Evolutionary conservation across 176 grass and related monocot genomes (phyloP), one percentile per base, ranked within the genome.

Genomic region (Hyparrhenia diplandra): DNA sequence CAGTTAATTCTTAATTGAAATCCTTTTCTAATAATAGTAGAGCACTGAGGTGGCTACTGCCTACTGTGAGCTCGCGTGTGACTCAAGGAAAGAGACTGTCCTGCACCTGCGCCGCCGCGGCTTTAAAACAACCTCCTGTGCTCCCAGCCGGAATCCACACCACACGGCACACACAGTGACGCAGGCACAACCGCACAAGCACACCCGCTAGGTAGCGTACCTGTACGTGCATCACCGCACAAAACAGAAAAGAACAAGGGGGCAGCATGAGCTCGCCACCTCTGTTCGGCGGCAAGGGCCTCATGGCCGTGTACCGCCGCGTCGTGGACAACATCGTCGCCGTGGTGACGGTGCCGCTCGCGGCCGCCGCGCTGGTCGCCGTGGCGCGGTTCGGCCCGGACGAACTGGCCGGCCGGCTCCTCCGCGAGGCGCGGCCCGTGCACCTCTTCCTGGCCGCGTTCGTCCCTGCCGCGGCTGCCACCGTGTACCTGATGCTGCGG

Each of bases 381-480:
- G 28, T 8, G 13, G 47, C 77, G 10, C 42, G 59, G 18, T 4
- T 14, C 32, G 45, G 77, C 20, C 40, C 54, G 4, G 76, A 65
- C 5, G 36, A 58, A 1, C 42, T 74, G 5, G 27, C 18, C 39
- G 29, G 5, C 21, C 28, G 39, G 52, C 0, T 85, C 17, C n/a
- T n/a, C n/a, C n/a, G n/a, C n/a, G n/a, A n/a, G n/a, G 58, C 49
- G 20, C 61, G 60, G 3, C 77, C 84, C 2, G 69, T 27, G 59
- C 61, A 86, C 77, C 27, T 80, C 9, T 80, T 86, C 61, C 3
- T 86, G 6, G 69, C 69, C 35, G 35, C 13, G 46, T 86, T 86
- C 69, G 46, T 86, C 35, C 77, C 77, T 13, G 46, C 21, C 3
- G 84, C 84, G 6, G 77, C 84, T 9, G 69, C 3, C 3, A 37